Conservation (phyloP, 2,329 filamentous ascomycete genomes). For the Fusarium papillatum region DNA sequence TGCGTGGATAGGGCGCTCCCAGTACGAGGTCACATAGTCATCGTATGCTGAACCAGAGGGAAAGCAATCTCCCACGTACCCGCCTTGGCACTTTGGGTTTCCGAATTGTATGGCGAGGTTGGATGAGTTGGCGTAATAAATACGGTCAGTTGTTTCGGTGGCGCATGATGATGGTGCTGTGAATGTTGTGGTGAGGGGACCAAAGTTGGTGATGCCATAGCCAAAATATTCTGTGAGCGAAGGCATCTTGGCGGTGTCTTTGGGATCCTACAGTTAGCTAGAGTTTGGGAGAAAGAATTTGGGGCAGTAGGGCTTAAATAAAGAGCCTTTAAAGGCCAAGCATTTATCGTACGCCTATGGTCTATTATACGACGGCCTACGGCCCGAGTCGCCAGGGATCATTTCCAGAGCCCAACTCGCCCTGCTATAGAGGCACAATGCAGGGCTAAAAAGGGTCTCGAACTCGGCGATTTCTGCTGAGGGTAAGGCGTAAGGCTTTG, state of each 20-base stretch:
- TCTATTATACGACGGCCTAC: background rate
- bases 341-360: background rate
- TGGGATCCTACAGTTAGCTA: background rate
- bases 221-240: conserved; percentile 39
- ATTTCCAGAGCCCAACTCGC: background rate
- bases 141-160: conserved; percentile 16
- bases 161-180: conserved; percentile 42
- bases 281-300: background rate
- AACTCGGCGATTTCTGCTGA: conserved; percentile 6
- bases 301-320: background rate
- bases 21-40: background rate
- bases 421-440: background rate
- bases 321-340: background rate
- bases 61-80: conserved; percentile 30
- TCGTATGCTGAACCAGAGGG: conserved; percentile 37
- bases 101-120: conserved; percentile 1
- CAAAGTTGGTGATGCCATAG: conserved; percentile 43
- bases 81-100: conserved; percentile 13
- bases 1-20: background rate
- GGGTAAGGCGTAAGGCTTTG: background rate
- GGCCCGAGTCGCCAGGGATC: background rate
- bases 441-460: background rate
- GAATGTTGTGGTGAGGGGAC: conserved; percentile 48
- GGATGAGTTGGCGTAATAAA: background rate
- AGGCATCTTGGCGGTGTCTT: conserved; percentile 37